Conservation (phyloP, 108 stramenopile genomes). For the Skeletonema marinoi region DNA sequence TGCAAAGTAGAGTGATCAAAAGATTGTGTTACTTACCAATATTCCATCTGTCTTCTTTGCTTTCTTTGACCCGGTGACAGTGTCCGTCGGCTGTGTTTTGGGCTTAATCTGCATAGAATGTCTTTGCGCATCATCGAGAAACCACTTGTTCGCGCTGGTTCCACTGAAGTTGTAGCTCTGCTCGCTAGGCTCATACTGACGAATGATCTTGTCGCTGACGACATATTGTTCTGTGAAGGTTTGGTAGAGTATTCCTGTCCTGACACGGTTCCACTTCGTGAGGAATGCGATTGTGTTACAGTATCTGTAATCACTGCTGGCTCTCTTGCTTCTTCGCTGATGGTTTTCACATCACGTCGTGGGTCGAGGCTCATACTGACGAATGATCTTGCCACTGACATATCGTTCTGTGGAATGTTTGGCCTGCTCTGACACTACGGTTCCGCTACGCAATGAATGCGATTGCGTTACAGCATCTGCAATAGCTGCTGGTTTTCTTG, state of each 20-base stretch:
- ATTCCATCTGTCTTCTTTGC: not conserved
- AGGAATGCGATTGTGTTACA: too few relatives aligned
- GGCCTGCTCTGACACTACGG: too few relatives aligned
- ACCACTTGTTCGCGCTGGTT: not conserved
- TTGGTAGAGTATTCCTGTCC: too few relatives aligned
- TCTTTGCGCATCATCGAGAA: not conserved
- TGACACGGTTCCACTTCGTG: too few relatives aligned
- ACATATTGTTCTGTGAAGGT: too few relatives aligned
- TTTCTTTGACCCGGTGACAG: not conserved
- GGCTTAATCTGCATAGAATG: not conserved
- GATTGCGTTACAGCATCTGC: too few relatives aligned
- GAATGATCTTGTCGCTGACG: too few relatives aligned
- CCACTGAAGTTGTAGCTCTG: not conserved
- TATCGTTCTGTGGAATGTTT: too few relatives aligned
- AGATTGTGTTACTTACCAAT: not conserved
- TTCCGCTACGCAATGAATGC: too few relatives aligned
- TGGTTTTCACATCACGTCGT: not conserved
- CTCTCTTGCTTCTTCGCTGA: not conserved
- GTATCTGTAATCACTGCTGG: not conserved
- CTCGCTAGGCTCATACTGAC: not conserved
- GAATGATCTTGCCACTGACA: too few relatives aligned
- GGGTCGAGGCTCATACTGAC: not conserved
- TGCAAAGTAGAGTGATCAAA: not conserved
- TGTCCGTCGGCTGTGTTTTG: not conserved
- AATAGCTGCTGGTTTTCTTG: too few relatives aligned